A percentile compares a stretch with the other conserved stretches of the same genome.
These are phyloP conservation scores for Otatea glauca DNA, from an alignment of 176 grass and related monocot genomes.

Conservation along the genomic window DNA sequence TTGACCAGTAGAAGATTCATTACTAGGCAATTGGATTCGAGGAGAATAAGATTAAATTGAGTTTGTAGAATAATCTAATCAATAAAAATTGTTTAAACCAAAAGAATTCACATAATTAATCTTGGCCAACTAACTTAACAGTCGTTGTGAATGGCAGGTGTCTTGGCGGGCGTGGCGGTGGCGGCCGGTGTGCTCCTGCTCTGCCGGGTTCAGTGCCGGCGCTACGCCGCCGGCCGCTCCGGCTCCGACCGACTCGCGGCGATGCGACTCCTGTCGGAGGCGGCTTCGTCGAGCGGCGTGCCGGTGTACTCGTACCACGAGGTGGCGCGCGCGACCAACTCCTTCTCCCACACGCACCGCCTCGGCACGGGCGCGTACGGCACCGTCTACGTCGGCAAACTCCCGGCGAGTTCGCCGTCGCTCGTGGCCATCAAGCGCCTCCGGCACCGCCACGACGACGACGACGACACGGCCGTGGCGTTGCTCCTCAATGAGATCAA, in stretches of 20 bases:
- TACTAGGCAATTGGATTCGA: not conserved
- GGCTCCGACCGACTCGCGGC: slow-evolving; percentile 41
- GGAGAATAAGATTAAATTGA: not conserved
- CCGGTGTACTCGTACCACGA: slow-evolving; percentile 76
- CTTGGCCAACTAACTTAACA: not conserved
- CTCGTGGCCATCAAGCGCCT: slow-evolving; percentile 91
- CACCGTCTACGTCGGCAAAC: slow-evolving; percentile 87
- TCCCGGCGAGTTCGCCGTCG: slow-evolving; percentile 39
- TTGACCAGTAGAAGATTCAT: slow-evolving; percentile 12
- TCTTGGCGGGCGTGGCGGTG: slow-evolving; percentile 14
- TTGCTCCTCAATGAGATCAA: slow-evolving; percentile 78
- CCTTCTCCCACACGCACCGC: slow-evolving; percentile 71
- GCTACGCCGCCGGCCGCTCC: not conserved
- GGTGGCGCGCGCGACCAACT: slow-evolving; percentile 72
- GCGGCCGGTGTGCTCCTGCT: slow-evolving; percentile 34
- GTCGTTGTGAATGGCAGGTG: slow-evolving; percentile 42
- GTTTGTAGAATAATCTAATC: not conserved
- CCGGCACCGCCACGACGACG: slow-evolving; percentile 43
- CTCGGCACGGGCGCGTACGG: slow-evolving; percentile 83
- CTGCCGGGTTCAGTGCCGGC: slow-evolving; percentile 35
- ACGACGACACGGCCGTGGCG: slow-evolving; percentile 3
- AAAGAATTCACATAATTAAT: not conserved
- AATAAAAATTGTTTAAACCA: not conserved
- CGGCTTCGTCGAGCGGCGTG: slow-evolving; percentile 57
- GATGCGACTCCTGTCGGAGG: slow-evolving; percentile 59